Percentiles rank a stretch among this genome's conserved stretches.
Conservation (phyloP, 768 basidiomycete genomes). For the Paxillus involutus region DNA sequence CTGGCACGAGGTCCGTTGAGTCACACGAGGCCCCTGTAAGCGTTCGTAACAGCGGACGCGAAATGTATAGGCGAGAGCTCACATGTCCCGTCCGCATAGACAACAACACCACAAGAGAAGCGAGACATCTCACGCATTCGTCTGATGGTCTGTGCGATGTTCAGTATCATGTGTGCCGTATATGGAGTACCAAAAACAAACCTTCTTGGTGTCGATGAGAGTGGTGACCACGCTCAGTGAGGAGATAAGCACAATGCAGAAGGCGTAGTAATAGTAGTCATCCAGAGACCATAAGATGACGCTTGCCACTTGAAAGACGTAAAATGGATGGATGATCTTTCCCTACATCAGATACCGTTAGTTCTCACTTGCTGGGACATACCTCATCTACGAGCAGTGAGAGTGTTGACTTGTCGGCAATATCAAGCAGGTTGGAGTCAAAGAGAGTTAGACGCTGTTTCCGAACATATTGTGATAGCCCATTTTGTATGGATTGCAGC, state of each 20-base stretch:
- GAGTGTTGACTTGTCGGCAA: slow-evolving; percentile 80
- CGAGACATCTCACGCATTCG: slow-evolving; percentile 97
- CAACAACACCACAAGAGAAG: slow-evolving; percentile 75
- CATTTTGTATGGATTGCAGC: slow-evolving; percentile 59
- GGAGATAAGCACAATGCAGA: slow-evolving; percentile 93
- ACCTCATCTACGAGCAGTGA: slow-evolving; percentile 89
- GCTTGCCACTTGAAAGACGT: slow-evolving; percentile 96
- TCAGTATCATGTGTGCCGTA: slow-evolving; percentile 1
- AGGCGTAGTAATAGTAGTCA: slow-evolving; percentile 96
- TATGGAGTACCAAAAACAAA: slow-evolving; percentile 28
- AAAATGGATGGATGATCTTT: slow-evolving; percentile 94
- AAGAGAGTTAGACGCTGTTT: slow-evolving; percentile 74
- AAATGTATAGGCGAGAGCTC: slow-evolving; percentile 26
- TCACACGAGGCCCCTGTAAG: slow-evolving; percentile 64
- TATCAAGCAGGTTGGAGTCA: slow-evolving; percentile 84
- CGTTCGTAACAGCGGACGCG: background rate
- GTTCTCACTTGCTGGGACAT: slow-evolving; percentile 14
- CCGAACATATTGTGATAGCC: slow-evolving; percentile 53
- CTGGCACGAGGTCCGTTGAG: slow-evolving; percentile 83
- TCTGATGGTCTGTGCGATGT: slow-evolving; percentile 65
- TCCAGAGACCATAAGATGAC: slow-evolving; percentile 93
- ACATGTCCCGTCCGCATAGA: slow-evolving; percentile 75
- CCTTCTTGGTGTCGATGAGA: slow-evolving; percentile 89
- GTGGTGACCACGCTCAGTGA: slow-evolving; percentile 81
- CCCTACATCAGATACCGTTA: slow-evolving; percentile 1